phyloP scores from a whole-genome alignment of 1,139 yeast species.

The Pichia sp. region DNA sequence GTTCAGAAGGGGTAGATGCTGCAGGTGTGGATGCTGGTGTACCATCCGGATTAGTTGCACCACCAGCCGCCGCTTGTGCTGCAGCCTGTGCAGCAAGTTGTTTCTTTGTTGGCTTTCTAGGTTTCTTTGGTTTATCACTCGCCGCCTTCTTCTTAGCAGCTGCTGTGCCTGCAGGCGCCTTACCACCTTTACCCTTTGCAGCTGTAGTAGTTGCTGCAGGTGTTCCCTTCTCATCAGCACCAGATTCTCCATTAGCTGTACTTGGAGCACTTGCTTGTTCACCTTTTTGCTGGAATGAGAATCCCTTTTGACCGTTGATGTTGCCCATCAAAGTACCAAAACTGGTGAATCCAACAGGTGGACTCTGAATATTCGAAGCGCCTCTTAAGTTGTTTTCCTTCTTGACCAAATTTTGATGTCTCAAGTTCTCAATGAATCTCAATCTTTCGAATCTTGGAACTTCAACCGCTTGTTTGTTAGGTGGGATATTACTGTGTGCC shows the following conservation, averaged over 20 bases:
- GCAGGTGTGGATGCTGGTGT: conserved; percentile 20
- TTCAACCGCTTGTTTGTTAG: conserved; percentile 28
- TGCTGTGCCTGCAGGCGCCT: too few relatives aligned
- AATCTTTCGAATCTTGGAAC: conserved; percentile 47
- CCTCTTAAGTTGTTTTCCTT: conserved; percentile 25
- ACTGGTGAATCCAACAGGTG: conserved; percentile 12
- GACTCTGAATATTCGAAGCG: conserved; percentile 6
- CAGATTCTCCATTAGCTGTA: background rate
- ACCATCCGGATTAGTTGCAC: conserved; percentile 9
- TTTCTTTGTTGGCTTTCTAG: conserved; percentile 34
- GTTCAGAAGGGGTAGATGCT: conserved; percentile 19
- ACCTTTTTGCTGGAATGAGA: background rate
- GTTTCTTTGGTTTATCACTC: conserved; percentile 28
- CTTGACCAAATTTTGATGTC: conserved; percentile 29
- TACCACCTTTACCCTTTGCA: conserved; percentile 11
- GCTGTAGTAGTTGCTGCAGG: conserved; percentile 6
- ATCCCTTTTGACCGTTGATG: conserved; percentile 2
- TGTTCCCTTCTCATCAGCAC: conserved; percentile 14
- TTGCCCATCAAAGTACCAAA: conserved; percentile 7
- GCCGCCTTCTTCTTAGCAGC: too few relatives aligned
- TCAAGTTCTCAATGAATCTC: conserved; percentile 48
- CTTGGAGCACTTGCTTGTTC: background rate
- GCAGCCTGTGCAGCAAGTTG: conserved; percentile 32
- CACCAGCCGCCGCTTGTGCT: conserved; percentile 19
- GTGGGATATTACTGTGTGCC: conserved; percentile 31